A percentile compares a stretch with the other conserved stretches of the same genome.
Evolutionary conservation across 1,284 basidiomycete species (phyloP).

Genomic region (Salmacisia buchloeana): DNA sequence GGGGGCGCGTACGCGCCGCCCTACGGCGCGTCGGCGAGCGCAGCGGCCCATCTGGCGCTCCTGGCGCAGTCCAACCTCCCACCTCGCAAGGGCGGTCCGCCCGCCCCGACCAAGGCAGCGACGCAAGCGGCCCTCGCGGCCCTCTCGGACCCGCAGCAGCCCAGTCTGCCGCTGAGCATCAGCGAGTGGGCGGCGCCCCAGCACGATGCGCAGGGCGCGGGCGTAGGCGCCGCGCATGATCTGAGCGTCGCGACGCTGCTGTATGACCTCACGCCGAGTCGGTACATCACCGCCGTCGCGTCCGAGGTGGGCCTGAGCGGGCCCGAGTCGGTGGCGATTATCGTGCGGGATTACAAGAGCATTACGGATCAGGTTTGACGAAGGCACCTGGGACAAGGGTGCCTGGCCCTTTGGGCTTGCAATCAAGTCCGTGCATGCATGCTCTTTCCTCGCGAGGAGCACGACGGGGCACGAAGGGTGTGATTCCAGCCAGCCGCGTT

Average conservation of each 20-base stretch:
- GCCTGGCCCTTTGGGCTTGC: too few relatives aligned
- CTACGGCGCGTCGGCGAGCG: too few relatives aligned
- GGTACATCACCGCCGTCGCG: constrained; percentile 44
- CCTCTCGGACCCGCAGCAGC: not conserved
- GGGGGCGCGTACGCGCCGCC: not conserved
- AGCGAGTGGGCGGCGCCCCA: constrained; percentile 25
- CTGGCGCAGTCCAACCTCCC: not conserved
- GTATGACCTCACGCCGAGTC: constrained; percentile 48
- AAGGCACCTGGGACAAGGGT: not conserved
- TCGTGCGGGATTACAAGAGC: constrained; percentile 49
- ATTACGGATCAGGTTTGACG: constrained; percentile 14
- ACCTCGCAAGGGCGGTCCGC: not conserved
- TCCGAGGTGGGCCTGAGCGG: constrained; percentile 46
- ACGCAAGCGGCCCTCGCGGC: not conserved
- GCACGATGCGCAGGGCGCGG: too few relatives aligned
- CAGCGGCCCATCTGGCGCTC: not conserved
- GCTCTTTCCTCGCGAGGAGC: too few relatives aligned
- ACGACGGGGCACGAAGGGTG: too few relatives aligned
- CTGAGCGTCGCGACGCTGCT: constrained; percentile 42
- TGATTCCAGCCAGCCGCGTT: too few relatives aligned
- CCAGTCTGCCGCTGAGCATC: constrained; percentile 17
- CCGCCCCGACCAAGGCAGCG: not conserved
- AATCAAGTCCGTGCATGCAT: too few relatives aligned
- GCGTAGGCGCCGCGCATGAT: not conserved
- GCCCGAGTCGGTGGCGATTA: constrained; percentile 47